phyloP scores from a whole-genome alignment of 2,329 filamentous ascomycete genomes.

The Exophiala bonariae region DNA sequence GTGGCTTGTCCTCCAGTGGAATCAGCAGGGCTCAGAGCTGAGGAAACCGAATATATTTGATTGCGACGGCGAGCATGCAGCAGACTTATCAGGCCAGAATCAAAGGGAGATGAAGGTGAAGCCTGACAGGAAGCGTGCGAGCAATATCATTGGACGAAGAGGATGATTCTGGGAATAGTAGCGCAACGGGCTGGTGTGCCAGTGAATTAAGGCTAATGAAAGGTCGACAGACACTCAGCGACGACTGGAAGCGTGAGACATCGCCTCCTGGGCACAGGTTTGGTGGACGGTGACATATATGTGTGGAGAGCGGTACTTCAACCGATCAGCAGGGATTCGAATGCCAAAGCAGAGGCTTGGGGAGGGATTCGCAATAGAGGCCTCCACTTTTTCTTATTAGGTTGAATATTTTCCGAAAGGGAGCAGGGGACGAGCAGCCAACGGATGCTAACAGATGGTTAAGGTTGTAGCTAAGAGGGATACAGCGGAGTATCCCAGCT shows the following conservation, averaged over 20 bases:
- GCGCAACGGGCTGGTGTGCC: slow-evolving; percentile 20
- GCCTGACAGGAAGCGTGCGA: slow-evolving; percentile 7
- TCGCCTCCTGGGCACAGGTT: slow-evolving; percentile 6
- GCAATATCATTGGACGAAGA: slow-evolving; percentile 20
- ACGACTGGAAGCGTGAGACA: slow-evolving; percentile 10
- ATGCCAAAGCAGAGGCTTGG: slow-evolving; percentile 10
- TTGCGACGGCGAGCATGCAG: slow-evolving; percentile 8
- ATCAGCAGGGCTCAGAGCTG: slow-evolving; percentile 13
- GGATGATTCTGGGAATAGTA: slow-evolving; percentile 11
- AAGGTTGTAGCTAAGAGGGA: too few relatives aligned
- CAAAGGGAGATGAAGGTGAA: slow-evolving; percentile 17
- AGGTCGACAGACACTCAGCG: slow-evolving; percentile 8
- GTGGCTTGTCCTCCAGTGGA: slow-evolving; percentile 11
- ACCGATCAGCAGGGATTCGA: slow-evolving; percentile 13
- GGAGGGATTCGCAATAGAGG: slow-evolving; percentile 12
- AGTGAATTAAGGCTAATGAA: slow-evolving; percentile 14
- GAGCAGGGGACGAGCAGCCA: slow-evolving; percentile 9
- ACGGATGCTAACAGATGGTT: not conserved
- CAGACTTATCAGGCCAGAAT: slow-evolving; percentile 11
- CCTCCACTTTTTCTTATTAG: slow-evolving; percentile 8
- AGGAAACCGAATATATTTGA: slow-evolving; percentile 3
- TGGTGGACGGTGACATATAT: slow-evolving; percentile 12
- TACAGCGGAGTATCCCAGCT: too few relatives aligned
- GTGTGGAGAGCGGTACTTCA: slow-evolving; percentile 9
- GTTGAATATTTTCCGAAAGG: slow-evolving; percentile 14